Evolutionary conservation across 805 yeast species (phyloP), one percentile per base, ranked within the genome.

Genomic region (Candida nanaspora): DNA sequence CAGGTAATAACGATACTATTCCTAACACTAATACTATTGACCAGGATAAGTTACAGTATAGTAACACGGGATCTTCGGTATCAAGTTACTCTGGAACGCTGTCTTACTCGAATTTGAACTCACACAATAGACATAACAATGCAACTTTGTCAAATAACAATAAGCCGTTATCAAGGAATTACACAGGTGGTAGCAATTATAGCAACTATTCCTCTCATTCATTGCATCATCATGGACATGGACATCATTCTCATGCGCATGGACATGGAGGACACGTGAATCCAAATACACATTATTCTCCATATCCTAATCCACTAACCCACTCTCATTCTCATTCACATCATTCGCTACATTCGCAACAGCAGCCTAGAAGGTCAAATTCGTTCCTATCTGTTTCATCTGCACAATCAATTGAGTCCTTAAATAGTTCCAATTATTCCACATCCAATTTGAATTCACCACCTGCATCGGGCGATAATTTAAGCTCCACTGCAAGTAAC

Each of bases 331-430:
- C 29, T 15, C 37, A 32, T 13, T 26, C 29, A 6, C 37, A 37
- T 14, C 46, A 43, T 31, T 25, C 31, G 38, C 46, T 27, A 39
- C 52, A 19, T 36, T 39, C 13, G 43, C 57, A 11, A 28, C 28
- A 21, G 25, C 22, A 38, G 13, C 39, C 29, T n/a, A 46, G 45
- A 32, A 39, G 53, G 37, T 42, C 50, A 14, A 46, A 42, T 32
- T 49, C 55, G 9, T 57, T 55, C 21, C 40, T 56, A 33, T 56
- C 61, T 4, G 38, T 55, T 8, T 49, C 59, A 4, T 58, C 62
- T 1, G 36, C 51, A 10, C 43, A 56, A 37, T 45, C 56, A 3
- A 26, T 46, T 13, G 36, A 27, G 27, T 51, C 54, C 4, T 11
- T 34, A 6, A 18, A 23, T 4, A 54, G 54, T 1, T 57, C 62